Evolutionary conservation across 352 stramenopile genomes (phyloP).

Genomic region (Hyaloperonospora arabidopsidis): DNA sequence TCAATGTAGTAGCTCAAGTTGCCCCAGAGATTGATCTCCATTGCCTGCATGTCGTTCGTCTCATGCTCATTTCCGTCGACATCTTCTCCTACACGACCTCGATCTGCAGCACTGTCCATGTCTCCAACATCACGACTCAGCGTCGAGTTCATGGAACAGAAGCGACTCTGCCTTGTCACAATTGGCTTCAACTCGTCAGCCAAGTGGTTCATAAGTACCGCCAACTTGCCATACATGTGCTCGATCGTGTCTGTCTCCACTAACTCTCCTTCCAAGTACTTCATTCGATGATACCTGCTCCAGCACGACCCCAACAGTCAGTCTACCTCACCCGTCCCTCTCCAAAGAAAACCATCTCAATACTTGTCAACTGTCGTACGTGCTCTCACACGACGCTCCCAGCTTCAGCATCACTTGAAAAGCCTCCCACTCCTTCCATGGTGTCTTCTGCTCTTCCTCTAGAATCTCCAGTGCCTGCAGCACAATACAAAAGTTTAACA

Average conservation of each 20-base stretch:
- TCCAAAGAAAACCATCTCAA: background rate
- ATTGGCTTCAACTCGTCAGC: constrained; percentile 48
- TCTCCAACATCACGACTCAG: constrained; percentile 8
- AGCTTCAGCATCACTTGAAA: constrained; percentile 54
- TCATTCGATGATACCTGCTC: constrained; percentile 58
- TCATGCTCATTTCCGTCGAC: constrained; percentile 8
- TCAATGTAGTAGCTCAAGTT: constrained; percentile 72
- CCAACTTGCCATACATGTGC: constrained; percentile 49
- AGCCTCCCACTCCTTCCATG: constrained; percentile 45
- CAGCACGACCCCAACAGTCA: background rate
- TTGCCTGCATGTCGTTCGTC: constrained; percentile 24
- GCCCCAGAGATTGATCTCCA: constrained; percentile 36
- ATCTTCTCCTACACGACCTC: constrained; percentile 4
- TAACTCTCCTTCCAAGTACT: constrained; percentile 49
- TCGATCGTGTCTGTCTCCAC: constrained; percentile 52
- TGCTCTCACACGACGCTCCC: constrained; percentile 58
- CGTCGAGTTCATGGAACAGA: constrained; percentile 25
- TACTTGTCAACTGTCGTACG: constrained; percentile 19
- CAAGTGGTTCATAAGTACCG: constrained; percentile 53
- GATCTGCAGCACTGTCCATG: constrained; percentile 6
- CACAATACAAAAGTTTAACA: background rate
- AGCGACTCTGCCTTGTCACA: constrained; percentile 23
- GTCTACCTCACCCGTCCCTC: background rate
- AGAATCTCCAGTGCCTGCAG: constrained; percentile 34
- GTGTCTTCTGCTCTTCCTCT: constrained; percentile 33